Evolutionary conservation across 768 basidiomycete genomes (phyloP), one percentile per base, ranked within the genome.

Genomic region (Podaxis sp.): DNA sequence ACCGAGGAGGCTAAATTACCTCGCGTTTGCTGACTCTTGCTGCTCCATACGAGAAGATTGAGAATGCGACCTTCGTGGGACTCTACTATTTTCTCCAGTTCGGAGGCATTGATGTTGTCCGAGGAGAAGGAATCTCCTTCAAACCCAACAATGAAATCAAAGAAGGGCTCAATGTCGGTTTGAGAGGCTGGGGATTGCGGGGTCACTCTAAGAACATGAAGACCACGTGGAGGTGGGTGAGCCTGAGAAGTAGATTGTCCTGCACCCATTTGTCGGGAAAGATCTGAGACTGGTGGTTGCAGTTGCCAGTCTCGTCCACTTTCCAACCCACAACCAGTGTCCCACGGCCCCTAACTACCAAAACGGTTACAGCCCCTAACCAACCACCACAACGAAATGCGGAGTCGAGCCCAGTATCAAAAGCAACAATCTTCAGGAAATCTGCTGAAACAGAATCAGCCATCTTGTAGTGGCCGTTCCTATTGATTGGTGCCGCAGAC

Each of bases 81-180:
- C 73, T 94, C 93, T 24, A 95, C 92, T 51, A 94, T 91, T 64
- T 77, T 84, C 71, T 93, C 92, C 2, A 95, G 79, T 61, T 87
- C 86, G 6, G 84, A 74, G 11, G 83, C 89, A 66, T 93, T 89
- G 54, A 93, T 82, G 52, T 74, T 79, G 58, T 80, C 79, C 24
- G 80, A 75, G 33, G 81, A 79, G 54, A 80, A 72, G 0, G 82
- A 77, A 65, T 86, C 85, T 7, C 91, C 91, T 71, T 94, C 88
- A 61, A 94, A 90, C 9, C 96, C 97, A 46, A 97, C 88, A 22
- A 99, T 84, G 72, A 97, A 98, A 78, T 98, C 97, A 69, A 99
- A 99, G 77, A 94, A 96, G 2, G 96, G 92, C 71, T 91, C 93
- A 51, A 96, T 87, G 58, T 82, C 83, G 0, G 93, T 93, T 63